Evolutionary conservation across 2,329 filamentous ascomycete genomes (phyloP).

Genomic region (Xylaria arbuscula): DNA sequence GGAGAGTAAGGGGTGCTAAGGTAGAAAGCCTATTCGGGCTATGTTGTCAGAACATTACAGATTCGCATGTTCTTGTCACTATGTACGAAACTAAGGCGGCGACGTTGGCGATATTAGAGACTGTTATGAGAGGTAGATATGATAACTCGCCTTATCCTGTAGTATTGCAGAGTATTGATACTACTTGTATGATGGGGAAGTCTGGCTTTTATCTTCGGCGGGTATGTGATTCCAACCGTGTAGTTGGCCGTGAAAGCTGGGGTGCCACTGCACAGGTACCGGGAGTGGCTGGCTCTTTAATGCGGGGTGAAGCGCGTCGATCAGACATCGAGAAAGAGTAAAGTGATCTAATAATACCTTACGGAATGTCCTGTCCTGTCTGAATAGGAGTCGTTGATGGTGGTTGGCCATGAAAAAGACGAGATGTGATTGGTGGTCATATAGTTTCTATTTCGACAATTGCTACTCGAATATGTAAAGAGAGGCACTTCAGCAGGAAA

Average conservation of each 20-base stretch:
- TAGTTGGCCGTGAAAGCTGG: conserved; percentile 2
- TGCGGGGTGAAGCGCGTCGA: conserved; percentile 10
- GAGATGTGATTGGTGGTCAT: conserved; percentile 18
- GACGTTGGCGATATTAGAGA: background rate
- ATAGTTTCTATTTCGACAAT: background rate
- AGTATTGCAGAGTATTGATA: background rate
- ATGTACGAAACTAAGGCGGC: background rate
- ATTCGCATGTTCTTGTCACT: background rate
- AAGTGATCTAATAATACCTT: background rate
- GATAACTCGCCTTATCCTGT: background rate
- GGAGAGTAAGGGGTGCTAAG: conserved; percentile 9
- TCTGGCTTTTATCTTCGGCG: background rate
- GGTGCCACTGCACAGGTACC: conserved; percentile 12
- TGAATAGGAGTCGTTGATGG: too few species aligned
- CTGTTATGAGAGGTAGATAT: background rate
- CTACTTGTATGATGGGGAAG: conserved; percentile 3
- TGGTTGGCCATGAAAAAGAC: background rate
- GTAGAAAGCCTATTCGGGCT: conserved; percentile 6
- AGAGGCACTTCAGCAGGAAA: background rate
- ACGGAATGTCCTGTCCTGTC: background rate
- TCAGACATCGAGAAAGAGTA: background rate
- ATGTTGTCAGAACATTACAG: background rate
- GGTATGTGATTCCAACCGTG: background rate
- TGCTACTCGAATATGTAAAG: background rate
- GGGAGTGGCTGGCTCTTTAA: background rate